These are phyloP conservation scores for Myriangium duriaei DNA, from an alignment of 2,329 filamentous ascomycete genomes.

Conservation along the genomic window DNA sequence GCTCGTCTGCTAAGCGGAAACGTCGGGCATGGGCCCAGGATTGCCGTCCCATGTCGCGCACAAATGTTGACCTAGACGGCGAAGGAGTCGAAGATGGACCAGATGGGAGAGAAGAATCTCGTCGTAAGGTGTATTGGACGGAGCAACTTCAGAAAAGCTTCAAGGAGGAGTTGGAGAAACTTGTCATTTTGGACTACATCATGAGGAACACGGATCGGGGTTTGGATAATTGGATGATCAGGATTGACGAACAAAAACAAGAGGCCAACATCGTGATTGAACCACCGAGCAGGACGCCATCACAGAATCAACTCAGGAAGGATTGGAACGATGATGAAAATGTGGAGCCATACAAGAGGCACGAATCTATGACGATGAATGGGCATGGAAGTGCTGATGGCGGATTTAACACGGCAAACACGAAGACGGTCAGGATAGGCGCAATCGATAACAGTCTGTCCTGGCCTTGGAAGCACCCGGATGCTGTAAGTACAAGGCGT, in stretches of 20 bases:
- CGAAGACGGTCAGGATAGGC: slow-evolving; percentile 44
- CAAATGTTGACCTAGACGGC: slow-evolving; percentile 25
- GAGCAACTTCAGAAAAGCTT: slow-evolving; percentile 81
- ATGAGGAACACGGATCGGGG: slow-evolving; percentile 98
- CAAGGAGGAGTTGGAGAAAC: slow-evolving; percentile 86
- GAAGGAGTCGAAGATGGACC: slow-evolving; percentile 44
- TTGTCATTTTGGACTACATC: slow-evolving; percentile 96
- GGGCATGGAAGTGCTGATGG: slow-evolving; percentile 18
- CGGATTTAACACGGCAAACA: background rate
- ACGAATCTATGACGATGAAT: slow-evolving; percentile 69
- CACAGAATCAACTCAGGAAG: slow-evolving; percentile 15
- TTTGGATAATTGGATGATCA: slow-evolving; percentile 99
- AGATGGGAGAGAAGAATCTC: slow-evolving; percentile 18
- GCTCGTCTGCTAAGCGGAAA: slow-evolving; percentile 55
- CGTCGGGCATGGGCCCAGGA: slow-evolving; percentile 63
- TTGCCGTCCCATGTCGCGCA: slow-evolving; percentile 50
- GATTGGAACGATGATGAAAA: slow-evolving; percentile 23
- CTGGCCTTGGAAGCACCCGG: slow-evolving; percentile 98
- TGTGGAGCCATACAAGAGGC: slow-evolving; percentile 31
- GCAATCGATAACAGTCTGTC: slow-evolving; percentile 97
- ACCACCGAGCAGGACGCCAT: slow-evolving; percentile 51
- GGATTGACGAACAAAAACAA: slow-evolving; percentile 74
- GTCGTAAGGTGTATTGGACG: slow-evolving; percentile 64
- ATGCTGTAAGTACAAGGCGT: slow-evolving; percentile 62
- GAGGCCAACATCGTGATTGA: slow-evolving; percentile 79